These are phyloP conservation scores for Porcisia deanei DNA, from an alignment of 208 protist genomes.

Conservation along the genomic window DNA sequence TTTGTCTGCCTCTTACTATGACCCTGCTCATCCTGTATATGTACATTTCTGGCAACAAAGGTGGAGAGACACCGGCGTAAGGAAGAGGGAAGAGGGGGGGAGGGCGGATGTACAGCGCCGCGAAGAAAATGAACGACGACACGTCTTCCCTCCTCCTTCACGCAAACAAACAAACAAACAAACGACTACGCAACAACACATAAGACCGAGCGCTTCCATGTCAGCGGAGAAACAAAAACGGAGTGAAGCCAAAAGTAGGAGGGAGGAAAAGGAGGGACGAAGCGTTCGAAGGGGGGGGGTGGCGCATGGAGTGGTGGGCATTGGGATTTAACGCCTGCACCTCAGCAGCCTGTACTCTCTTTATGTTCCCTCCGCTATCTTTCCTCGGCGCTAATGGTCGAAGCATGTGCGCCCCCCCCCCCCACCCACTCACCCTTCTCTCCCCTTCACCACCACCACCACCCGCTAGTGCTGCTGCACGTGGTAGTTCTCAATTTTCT, in stretches of 20 bases:
- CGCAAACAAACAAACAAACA: neutral
- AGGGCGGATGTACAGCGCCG: neutral
- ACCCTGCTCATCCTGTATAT: neutral
- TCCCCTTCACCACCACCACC: neutral
- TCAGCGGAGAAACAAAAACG: neutral
- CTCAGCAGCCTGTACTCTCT: no score
- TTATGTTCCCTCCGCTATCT: no score
- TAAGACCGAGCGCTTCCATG: neutral
- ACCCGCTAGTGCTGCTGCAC: slow-evolving; percentile 67
- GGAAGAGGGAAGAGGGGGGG: neutral
- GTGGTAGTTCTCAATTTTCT: slow-evolving; percentile 96
- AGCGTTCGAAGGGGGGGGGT: no score
- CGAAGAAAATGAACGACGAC: neutral
- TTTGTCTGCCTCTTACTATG: neutral
- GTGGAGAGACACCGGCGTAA: neutral
- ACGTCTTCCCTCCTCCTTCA: neutral
- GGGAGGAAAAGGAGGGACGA: no score
- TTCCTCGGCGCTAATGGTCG: no score
- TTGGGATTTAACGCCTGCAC: no score
- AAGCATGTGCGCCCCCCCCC: neutral
- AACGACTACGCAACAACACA: neutral
- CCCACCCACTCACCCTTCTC: neutral
- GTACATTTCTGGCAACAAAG: slow-evolving; percentile 2
- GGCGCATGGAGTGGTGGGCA: no score
- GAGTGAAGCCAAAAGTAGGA: no score